Evolutionary conservation across 805 yeast species (phyloP).

Genomic region (Myxozyma sirexii): DNA sequence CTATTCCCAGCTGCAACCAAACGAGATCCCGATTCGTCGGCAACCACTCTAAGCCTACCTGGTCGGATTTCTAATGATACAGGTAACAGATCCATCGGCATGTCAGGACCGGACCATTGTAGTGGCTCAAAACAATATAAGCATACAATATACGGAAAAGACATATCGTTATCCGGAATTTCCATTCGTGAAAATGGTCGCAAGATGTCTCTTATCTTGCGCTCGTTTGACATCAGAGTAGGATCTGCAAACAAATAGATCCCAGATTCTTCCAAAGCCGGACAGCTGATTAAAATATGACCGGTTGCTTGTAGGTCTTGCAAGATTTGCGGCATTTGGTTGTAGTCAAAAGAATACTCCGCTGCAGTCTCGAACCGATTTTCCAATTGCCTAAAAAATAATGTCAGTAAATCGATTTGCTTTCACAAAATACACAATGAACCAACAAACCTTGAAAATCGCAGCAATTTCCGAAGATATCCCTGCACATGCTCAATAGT

Average conservation of each 20-base stretch:
- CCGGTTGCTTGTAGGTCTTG: conserved; percentile 62
- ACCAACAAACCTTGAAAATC: conserved; percentile 58
- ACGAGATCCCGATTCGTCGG: conserved; percentile 67
- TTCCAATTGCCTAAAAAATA: conserved; percentile 45
- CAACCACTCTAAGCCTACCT: conserved; percentile 67
- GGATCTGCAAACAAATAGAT: conserved; percentile 78
- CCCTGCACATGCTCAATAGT: conserved; percentile 48
- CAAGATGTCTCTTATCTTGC: conserved; percentile 21
- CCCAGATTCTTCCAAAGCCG: conserved; percentile 71
- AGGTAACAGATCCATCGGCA: conserved; percentile 49
- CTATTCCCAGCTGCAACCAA: conserved; percentile 58
- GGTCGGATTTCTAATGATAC: conserved; percentile 56
- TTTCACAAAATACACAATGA: background rate
- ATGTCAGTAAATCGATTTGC: background rate
- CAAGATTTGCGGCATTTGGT: conserved; percentile 52
- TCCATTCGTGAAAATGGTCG: conserved; percentile 19
- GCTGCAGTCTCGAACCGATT: conserved; percentile 72
- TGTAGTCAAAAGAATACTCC: conserved; percentile 45
- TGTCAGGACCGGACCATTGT: conserved; percentile 85
- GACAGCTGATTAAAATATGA: conserved; percentile 78
- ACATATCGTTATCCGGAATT: conserved; percentile 17
- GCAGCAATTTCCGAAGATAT: conserved; percentile 75
- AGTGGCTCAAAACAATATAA: conserved; percentile 80
- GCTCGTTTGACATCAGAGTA: conserved; percentile 39
- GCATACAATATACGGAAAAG: conserved; percentile 25